phyloP scores from a whole-genome alignment of 148 eudicot genomes.

The Vaccinium macrocarpon region DNA sequence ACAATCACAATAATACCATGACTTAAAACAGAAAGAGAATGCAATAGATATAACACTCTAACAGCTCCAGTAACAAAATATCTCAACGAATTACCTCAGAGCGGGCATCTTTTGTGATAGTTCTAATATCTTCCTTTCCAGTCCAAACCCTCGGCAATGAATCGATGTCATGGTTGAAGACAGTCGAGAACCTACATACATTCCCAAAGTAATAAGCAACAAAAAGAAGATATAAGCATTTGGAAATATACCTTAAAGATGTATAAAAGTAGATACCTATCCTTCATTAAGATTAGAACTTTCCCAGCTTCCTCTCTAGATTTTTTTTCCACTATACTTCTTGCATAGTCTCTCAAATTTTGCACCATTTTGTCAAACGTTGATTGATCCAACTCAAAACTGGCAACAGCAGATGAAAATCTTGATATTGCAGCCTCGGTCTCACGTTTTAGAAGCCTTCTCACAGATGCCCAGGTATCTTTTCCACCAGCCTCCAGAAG shows the following conservation, averaged over 20 bases:
- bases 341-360: constrained; percentile 31
- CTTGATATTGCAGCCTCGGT: constrained; percentile 20
- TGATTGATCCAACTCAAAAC: constrained; percentile 33
- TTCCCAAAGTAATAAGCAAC: constrained; percentile 7
- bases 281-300: constrained; percentile 49
- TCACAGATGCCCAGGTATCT: constrained; percentile 42
- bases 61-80: neutral
- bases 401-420: constrained; percentile 24
- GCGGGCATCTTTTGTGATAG: constrained; percentile 41
- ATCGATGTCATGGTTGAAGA: constrained; percentile 46
- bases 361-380: constrained; percentile 27
- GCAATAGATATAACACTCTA: neutral
- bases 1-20: neutral
- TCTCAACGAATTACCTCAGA: constrained; percentile 28
- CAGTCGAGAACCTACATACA: constrained; percentile 33
- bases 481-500: constrained; percentile 34
- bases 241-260: neutral
- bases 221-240: neutral
- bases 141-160: constrained; percentile 58
- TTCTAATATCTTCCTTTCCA: constrained; percentile 46
- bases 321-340: constrained; percentile 37
- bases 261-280: constrained; percentile 29
- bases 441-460: constrained; percentile 37
- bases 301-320: constrained; percentile 44
- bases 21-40: neutral